A percentile compares a stretch with the other conserved stretches of the same genome.
Conservation (phyloP, 2,329 filamentous ascomycete genomes). For the Colletotrichum trifolii region DNA sequence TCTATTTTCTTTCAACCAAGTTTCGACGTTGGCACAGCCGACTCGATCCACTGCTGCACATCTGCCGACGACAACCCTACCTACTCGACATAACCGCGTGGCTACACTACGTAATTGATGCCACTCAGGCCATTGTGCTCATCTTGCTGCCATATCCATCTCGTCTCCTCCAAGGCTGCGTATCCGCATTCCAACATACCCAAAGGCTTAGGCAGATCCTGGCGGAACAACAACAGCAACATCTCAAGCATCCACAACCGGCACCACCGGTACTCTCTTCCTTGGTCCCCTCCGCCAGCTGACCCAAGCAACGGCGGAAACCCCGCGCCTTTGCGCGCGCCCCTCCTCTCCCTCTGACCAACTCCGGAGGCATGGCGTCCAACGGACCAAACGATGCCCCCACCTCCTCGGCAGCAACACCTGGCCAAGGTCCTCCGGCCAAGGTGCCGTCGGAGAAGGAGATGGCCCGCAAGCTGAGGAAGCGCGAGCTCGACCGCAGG, state of each 20-base stretch:
- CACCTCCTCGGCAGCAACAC: conserved; percentile 16
- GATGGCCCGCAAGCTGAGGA: conserved; percentile 41
- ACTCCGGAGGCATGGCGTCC: conserved; percentile 13
- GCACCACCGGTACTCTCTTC: no score
- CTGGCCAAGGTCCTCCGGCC: conserved; percentile 5
- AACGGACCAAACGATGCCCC: conserved; percentile 2
- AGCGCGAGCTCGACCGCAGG: conserved; percentile 47
- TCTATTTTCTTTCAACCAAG: no score
- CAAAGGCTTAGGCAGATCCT: not conserved
- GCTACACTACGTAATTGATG: not conserved
- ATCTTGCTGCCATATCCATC: not conserved
- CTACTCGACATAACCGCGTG: conserved; percentile 4
- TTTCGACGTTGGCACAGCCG: not conserved
- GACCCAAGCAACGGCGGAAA: not conserved
- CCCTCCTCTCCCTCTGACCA: not conserved
- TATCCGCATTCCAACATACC: not conserved
- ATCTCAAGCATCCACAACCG: no score
- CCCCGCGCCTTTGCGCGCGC: not conserved
- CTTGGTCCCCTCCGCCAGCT: no score
- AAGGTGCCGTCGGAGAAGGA: conserved; percentile 33
- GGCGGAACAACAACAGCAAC: no score
- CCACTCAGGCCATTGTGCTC: no score
- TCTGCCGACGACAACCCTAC: not conserved
- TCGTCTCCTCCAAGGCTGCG: not conserved
- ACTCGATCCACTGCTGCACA: conserved; percentile 21